Base-by-base conservation (phyloP, 2,329 filamentous ascomycete species). In the Trichothecium roseum region DNA sequence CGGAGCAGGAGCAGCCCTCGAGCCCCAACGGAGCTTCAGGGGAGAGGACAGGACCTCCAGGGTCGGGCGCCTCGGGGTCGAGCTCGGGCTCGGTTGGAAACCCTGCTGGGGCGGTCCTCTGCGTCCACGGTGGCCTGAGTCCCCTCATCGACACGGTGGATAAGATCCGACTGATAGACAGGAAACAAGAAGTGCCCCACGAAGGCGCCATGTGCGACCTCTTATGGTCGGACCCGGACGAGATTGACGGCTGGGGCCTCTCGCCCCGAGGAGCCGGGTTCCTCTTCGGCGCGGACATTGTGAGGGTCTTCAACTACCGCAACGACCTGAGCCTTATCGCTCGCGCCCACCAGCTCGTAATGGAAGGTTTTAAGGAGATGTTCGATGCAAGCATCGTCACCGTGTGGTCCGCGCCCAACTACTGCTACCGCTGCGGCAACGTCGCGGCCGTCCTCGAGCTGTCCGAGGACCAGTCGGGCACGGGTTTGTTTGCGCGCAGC, bases 311-410 rank as follows among this genome's bases (percentile, higher is more conserved):
- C 66, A 98, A 96, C 61, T 81, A 95, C 59, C 76, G 79, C 39
- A 98, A 98, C 56, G 85, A 94, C 52, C 72, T 98, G 18, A 86
- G 81, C 16, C 71, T 98, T 35, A 91, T 98, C 45, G 91, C 89
- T 14, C 78, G 91, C 37, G 91, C 91, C 1, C 91, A 98, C 55
- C 91, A 98, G 58, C 77, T 98, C 16, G 91, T 98, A 44, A 98
- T 96, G 91, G 91, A 98, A 57, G 91, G 91, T 0, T 98, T 95
- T 60, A 96, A 96, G 63, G 91, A 96, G 57, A 96, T 96, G 88
- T 98, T 96, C 52, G 86, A 94, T 54, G 82, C 79, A 12, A 85
- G 80, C 32, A 95, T 98, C 44, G 91, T 96, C 29, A 98, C 91
- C 0, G 91, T 98, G n/a, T 98, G 91, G 89, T 93, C 84, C 1